Evolutionary conservation across 2,329 filamentous ascomycete genomes (phyloP).

Genomic region (Elsinoe fawcettii): DNA sequence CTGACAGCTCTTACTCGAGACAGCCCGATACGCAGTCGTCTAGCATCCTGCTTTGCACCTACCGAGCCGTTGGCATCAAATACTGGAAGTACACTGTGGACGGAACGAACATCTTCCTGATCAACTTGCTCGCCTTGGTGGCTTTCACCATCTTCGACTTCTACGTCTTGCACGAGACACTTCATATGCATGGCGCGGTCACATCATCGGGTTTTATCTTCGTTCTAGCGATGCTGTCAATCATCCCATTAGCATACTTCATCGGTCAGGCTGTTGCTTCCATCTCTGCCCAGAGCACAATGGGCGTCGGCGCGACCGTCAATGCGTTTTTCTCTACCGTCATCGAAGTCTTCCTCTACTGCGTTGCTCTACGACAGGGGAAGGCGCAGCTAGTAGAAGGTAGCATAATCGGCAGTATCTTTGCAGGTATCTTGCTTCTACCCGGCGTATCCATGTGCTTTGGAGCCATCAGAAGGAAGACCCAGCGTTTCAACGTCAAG

Average conservation of each 20-base stretch:
- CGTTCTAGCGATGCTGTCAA: slow-evolving; percentile 72
- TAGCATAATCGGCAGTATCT: slow-evolving; percentile 95
- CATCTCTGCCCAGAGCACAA: slow-evolving; percentile 96
- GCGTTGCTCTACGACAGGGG: slow-evolving; percentile 82
- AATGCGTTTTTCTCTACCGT: slow-evolving; percentile 98
- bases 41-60: slow-evolving; percentile 90
- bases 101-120: slow-evolving; percentile 97
- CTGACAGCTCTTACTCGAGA: slow-evolving; percentile 68
- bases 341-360: slow-evolving; percentile 96
- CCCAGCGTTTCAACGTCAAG: slow-evolving; percentile 93
- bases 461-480: slow-evolving; percentile 94
- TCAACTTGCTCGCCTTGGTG: slow-evolving; percentile 93
- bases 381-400: slow-evolving; percentile 92
- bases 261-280: slow-evolving; percentile 97
- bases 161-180: slow-evolving; percentile 60
- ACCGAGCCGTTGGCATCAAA: slow-evolving; percentile 83
- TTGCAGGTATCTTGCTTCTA: slow-evolving; percentile 89
- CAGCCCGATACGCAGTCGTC: slow-evolving; percentile 63
- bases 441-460: slow-evolving; percentile 98
- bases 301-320: slow-evolving; percentile 93
- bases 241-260: slow-evolving; percentile 95
- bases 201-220: slow-evolving; percentile 85
- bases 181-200: slow-evolving; percentile 64
- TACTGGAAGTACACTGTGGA: slow-evolving; percentile 99
- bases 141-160: slow-evolving; percentile 92